Base-by-base conservation (phyloP, 768 basidiomycete genomes). In the Mycena galericulata region DNA sequence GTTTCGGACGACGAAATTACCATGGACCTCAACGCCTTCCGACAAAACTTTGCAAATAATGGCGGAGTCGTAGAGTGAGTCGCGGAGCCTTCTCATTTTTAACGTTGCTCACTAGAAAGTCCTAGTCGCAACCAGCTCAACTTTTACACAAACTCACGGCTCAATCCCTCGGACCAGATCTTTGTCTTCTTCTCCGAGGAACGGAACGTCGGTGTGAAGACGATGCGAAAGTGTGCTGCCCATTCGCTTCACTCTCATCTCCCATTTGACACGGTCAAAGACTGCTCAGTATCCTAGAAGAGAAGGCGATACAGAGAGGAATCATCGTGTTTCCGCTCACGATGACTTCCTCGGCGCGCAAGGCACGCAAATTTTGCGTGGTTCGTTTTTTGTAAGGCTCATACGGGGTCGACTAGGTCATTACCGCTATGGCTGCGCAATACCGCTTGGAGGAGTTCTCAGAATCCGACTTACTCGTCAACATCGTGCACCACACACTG, bases 121-220 rank as follows among this genome's bases (percentile, higher is more conserved):
- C 34, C 66, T 79, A 98, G 97, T 79, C 96, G 96, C 70, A 89
- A 86, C 74, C 90, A 90, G 71, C 87, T 99, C 74, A 95, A 95
- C 78, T 99, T 98, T 85, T 95, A 91, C 79, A 95, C 96, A 14
- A 90, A 92, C 71, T 88, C 89, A 18, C 83, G 84, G 65, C 81
- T 83, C 15, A 91, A 93, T 72, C 83, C 88, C 27, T 79, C 81
- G 11, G 91, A 96, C 74, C 92, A 94, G 79, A 94, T 99, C 74
- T 99, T 94, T 74, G 85, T 99, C 22, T 98, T 94, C 79, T 99
- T 97, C 81, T 91, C 95, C n/a, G 96, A 97, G 50, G 98, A 99
- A 80, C 88, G 85, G 79, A 95, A 94, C 75, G 98, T 99, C 9
- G 95, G 96, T 66, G 96, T 99, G 47, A 97, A 98, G 80, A 95